Conservation (phyloP, 1,284 basidiomycete species). For the Cerioporus squamosus region DNA sequence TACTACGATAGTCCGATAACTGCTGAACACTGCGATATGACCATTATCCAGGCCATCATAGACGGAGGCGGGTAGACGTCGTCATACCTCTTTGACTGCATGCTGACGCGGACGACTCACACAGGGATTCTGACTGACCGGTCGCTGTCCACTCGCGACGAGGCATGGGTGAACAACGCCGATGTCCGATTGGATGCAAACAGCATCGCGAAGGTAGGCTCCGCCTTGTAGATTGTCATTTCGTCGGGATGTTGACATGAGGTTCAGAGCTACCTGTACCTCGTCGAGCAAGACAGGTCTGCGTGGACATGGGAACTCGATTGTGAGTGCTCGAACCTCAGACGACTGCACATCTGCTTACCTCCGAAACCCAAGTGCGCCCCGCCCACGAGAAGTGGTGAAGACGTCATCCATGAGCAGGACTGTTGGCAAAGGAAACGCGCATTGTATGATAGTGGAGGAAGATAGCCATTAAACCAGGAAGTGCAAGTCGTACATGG, state of each 20-base stretch:
- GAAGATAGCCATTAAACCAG: neutral
- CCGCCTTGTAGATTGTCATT: too few relatives aligned
- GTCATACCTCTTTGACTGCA: too few relatives aligned
- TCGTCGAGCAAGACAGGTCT: slow-evolving; percentile 45
- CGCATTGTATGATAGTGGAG: neutral
- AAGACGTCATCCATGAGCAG: too few relatives aligned
- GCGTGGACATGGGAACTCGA: slow-evolving; percentile 57
- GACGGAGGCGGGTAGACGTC: slow-evolving; percentile 44
- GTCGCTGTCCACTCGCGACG: slow-evolving; percentile 26
- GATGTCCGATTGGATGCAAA: slow-evolving; percentile 58
- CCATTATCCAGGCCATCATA: slow-evolving; percentile 35
- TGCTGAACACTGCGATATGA: neutral
- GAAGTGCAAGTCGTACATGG: neutral
- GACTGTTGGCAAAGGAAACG: too few relatives aligned
- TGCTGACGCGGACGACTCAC: neutral
- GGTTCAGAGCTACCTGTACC: slow-evolving; percentile 45
- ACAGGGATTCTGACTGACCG: slow-evolving; percentile 55
- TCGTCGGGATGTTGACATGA: too few relatives aligned
- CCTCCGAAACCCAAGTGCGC: slow-evolving; percentile 4
- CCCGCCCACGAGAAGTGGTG: slow-evolving; percentile 4
- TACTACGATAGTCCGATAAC: neutral
- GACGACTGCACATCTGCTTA: neutral
- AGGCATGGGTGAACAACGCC: slow-evolving; percentile 49
- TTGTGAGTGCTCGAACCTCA: slow-evolving; percentile 25
- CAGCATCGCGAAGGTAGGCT: slow-evolving; percentile 65